Conservation (phyloP, 1,139 yeast genomes). For the Kluyveromyces sp. region DNA sequence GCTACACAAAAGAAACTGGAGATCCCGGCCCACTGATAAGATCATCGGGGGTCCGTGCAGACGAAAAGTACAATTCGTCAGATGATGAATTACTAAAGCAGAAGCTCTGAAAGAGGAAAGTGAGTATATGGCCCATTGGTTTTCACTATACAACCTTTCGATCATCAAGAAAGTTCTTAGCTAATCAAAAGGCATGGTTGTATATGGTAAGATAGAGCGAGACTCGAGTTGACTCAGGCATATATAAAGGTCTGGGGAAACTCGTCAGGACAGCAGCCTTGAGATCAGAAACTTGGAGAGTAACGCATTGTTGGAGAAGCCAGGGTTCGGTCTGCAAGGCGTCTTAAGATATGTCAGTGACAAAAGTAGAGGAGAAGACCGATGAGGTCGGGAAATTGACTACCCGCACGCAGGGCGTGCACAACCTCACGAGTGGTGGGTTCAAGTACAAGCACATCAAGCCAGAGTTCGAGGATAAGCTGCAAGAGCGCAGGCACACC, state of each 20-base stretch:
- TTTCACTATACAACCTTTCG: too few species aligned
- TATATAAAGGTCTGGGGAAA: too few species aligned
- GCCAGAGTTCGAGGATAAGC: not conserved
- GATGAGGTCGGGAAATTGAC: conserved; percentile 1
- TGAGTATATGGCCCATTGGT: too few species aligned
- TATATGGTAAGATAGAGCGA: not conserved
- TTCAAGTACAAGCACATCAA: conserved; percentile 10
- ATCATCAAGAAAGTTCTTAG: not conserved
- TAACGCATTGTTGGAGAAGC: not conserved
- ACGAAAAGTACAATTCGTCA: too few species aligned
- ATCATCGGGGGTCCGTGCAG: too few species aligned
- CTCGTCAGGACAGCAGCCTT: too few species aligned
- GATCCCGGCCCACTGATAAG: too few species aligned
- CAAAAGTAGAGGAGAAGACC: not conserved
- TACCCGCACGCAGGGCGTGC: conserved; percentile 14
- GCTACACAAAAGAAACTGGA: too few species aligned
- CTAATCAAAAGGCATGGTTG: not conserved
- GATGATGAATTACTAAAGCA: too few species aligned
- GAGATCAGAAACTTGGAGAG: too few species aligned
- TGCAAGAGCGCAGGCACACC: conserved; percentile 49
- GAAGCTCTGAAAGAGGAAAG: not conserved
- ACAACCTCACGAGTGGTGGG: conserved; percentile 17
- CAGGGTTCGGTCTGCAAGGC: too few species aligned
- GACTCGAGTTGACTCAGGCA: too few species aligned
- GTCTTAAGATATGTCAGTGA: not conserved